Percentiles rank a stretch among this genome's conserved stretches.
These are phyloP conservation scores for Grigorovia yakushimaensis DNA, from an alignment of 805 yeast genomes.

Conservation along the genomic window DNA sequence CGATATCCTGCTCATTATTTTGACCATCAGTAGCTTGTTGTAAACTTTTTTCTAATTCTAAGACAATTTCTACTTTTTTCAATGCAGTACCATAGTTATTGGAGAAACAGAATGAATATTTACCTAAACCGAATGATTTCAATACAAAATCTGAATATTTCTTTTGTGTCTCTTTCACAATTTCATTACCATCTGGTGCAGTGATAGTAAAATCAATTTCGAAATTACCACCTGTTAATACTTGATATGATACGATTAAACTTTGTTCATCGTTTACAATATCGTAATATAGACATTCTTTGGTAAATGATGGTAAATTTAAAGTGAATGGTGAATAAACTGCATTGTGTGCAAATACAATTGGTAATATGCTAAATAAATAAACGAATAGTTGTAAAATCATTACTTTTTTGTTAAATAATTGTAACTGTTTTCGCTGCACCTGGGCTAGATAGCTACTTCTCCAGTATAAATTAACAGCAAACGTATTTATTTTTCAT, in stretches of 20 bases:
- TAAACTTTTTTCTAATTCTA: conserved; percentile 37
- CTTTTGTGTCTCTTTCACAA: conserved; percentile 44
- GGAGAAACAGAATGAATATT: conserved; percentile 56
- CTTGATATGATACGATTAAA: conserved; percentile 37
- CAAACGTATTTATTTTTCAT: too few relatives aligned
- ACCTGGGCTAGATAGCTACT: too few relatives aligned
- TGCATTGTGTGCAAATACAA: conserved; percentile 10
- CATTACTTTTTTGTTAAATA: too few relatives aligned
- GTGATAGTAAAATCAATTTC: conserved; percentile 56
- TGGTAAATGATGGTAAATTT: conserved; percentile 33
- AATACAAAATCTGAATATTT: conserved; percentile 56
- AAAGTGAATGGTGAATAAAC: conserved; percentile 30
- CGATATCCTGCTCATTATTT: conserved; percentile 34
- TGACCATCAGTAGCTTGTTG: conserved; percentile 22
- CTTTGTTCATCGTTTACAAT: conserved; percentile 31
- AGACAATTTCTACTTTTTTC: conserved; percentile 55
- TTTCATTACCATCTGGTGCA: conserved; percentile 41
- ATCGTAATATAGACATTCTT: conserved; percentile 35
- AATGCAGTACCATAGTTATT: conserved; percentile 55
- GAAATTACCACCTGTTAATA: conserved; percentile 57
- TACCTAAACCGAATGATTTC: conserved; percentile 48
- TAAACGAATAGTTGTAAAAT: not conserved
- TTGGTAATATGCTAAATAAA: conserved; percentile 4
- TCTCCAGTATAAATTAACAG: too few relatives aligned
- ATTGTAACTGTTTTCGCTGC: too few relatives aligned